A percentile compares a stretch with the other conserved stretches of the same genome.
These are phyloP conservation scores for Acanthamoeba lenticulata DNA, from an alignment of 208 protist species.

Conservation along the genomic window DNA sequence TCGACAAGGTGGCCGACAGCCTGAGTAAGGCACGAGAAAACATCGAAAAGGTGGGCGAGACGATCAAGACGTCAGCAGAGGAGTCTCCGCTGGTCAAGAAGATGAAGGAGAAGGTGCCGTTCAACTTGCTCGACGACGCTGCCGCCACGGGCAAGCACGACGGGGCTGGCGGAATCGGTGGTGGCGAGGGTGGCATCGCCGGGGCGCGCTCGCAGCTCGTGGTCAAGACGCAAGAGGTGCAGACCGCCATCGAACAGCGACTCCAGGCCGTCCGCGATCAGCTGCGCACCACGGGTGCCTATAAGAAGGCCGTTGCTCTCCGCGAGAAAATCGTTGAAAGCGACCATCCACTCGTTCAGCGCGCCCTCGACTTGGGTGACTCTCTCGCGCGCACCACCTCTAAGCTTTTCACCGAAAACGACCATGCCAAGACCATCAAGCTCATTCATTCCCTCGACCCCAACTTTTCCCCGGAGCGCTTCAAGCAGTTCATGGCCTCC, in stretches of 20 bases:
- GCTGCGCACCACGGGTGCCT: not conserved
- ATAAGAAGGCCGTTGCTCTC: not conserved
- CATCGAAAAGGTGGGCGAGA: slow-evolving; percentile 28
- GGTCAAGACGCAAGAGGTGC: slow-evolving; percentile 16
- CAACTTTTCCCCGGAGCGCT: not conserved
- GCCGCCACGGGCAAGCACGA: not conserved
- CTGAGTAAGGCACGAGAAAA: not conserved
- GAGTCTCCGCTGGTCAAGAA: not conserved
- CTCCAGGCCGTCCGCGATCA: not conserved
- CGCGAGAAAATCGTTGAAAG: slow-evolving; percentile 47
- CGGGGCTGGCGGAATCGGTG: not conserved
- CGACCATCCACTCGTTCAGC: slow-evolving; percentile 36
- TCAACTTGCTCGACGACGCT: not conserved
- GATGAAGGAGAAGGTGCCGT: slow-evolving; percentile 2
- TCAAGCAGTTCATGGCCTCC: slow-evolving; percentile 1
- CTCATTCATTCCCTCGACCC: slow-evolving; percentile 4
- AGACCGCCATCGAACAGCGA: slow-evolving; percentile 18
- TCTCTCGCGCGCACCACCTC: not conserved
- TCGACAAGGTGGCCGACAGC: not conserved
- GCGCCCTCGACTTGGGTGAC: not conserved
- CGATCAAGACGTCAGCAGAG: not conserved
- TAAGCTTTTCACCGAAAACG: not conserved
- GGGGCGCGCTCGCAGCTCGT: not conserved
- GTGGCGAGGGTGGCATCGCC: not conserved
- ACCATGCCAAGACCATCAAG: not conserved